Conservation (phyloP, 2,329 filamentous ascomycete genomes). For the Venturia effusa region DNA sequence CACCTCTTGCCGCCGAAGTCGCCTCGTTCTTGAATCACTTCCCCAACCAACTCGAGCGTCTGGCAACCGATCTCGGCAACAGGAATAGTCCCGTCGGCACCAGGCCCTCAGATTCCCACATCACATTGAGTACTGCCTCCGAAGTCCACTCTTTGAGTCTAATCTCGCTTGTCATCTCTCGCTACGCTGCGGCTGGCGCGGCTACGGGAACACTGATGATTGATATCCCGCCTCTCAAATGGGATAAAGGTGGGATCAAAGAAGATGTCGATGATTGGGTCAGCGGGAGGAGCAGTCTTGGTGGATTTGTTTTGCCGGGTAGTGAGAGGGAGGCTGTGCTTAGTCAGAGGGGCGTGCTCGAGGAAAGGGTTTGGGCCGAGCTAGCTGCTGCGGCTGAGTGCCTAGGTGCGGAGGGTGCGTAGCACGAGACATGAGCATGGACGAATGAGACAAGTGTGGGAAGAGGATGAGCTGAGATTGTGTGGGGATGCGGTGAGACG, state of each 20-base stretch:
- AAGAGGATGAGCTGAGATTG: background rate
- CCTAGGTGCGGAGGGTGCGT: slow-evolving; percentile 19
- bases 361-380: slow-evolving; percentile 57
- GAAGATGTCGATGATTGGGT: slow-evolving; percentile 82
- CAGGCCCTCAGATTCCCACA: slow-evolving; percentile 40
- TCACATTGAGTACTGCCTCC: slow-evolving; percentile 62
- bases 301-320: slow-evolving; percentile 62
- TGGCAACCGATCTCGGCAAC: slow-evolving; percentile 60
- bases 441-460: background rate
- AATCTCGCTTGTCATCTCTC: slow-evolving; percentile 60
- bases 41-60: slow-evolving; percentile 62
- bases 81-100: slow-evolving; percentile 26
- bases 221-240: slow-evolving; percentile 62
- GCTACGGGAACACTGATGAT: slow-evolving; percentile 45
- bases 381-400: slow-evolving; percentile 26
- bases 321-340: slow-evolving; percentile 61
- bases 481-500: background rate
- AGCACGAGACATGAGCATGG: no score
- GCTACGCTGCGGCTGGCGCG: slow-evolving; percentile 52
- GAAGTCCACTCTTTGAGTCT: slow-evolving; percentile 73
- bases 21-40: slow-evolving; percentile 84
- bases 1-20: slow-evolving; percentile 73
- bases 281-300: slow-evolving; percentile 54
- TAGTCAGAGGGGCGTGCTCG: slow-evolving; percentile 43
- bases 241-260: slow-evolving; percentile 60